Evolutionary conservation across 106 monocot genomes (phyloP).

Genomic region (Apostasia ramifera): DNA sequence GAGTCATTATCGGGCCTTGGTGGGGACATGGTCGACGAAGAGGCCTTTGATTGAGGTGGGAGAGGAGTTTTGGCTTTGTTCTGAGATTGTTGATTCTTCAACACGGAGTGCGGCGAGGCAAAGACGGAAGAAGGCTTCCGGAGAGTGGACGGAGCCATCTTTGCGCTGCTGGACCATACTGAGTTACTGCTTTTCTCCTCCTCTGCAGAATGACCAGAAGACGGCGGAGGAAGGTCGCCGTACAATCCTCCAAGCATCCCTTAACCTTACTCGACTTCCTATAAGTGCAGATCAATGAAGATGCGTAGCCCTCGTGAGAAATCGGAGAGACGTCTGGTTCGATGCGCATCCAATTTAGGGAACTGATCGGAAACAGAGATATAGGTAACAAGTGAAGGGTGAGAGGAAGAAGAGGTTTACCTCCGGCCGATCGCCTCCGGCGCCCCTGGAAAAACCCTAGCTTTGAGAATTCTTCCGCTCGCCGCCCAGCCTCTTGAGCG

Average conservation of each 20-base stretch:
- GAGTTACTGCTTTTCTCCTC: constrained; percentile 63
- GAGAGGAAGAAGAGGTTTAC: neutral
- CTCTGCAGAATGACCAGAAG: constrained; percentile 44
- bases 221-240: constrained; percentile 93
- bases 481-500: no score
- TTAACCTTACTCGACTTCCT: neutral
- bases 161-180: constrained; percentile 93
- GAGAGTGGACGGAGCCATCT: constrained; percentile 88
- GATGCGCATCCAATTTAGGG: neutral
- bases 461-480: neutral
- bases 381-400: no score
- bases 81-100: constrained; percentile 43
- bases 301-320: no score
- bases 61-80: constrained; percentile 33
- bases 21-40: constrained; percentile 9
- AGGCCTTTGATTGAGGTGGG: constrained; percentile 19
- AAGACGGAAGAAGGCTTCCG: constrained; percentile 60
- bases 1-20: constrained; percentile 20
- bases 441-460: constrained; percentile 5
- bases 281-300: no score
- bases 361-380: no score
- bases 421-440: neutral
- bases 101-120: constrained; percentile 54
- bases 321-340: no score
- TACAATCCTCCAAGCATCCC: constrained; percentile 85